These are phyloP conservation scores for Hortaea sp. DNA, from an alignment of 2,329 filamentous ascomycete genomes.

Conservation along the genomic window DNA sequence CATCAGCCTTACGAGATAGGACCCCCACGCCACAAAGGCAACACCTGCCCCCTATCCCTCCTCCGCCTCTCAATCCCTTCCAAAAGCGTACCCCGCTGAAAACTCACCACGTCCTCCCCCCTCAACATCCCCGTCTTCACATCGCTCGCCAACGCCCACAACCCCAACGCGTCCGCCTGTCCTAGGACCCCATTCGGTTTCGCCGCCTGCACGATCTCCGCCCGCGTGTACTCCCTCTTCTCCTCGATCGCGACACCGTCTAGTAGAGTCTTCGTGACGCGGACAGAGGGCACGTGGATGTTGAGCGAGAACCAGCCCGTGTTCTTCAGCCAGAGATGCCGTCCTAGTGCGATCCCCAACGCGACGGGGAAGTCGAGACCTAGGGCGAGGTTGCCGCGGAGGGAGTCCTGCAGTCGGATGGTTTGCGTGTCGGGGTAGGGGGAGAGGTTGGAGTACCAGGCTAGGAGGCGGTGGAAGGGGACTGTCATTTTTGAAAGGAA, in stretches of 20 bases:
- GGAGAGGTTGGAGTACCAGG: slow-evolving; percentile 26
- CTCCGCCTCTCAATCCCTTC: slow-evolving; percentile 19
- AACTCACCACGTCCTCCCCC: slow-evolving; percentile 23
- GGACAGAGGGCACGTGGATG: slow-evolving; percentile 25
- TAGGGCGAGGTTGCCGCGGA: slow-evolving; percentile 25
- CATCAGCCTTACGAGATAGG: slow-evolving; percentile 19
- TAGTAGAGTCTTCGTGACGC: slow-evolving; percentile 18
- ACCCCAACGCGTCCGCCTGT: slow-evolving; percentile 21
- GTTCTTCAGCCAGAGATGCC: slow-evolving; percentile 25
- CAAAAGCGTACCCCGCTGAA: slow-evolving; percentile 23
- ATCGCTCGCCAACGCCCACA: slow-evolving; percentile 25
- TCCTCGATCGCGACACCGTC: slow-evolving; percentile 23
- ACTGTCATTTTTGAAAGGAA: slow-evolving; percentile 4
- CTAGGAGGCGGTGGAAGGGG: slow-evolving; percentile 28
- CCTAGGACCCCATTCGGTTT: slow-evolving; percentile 11
- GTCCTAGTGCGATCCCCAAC: slow-evolving; percentile 21
- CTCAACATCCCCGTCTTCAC: slow-evolving; percentile 20
- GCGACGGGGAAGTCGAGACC: slow-evolving; percentile 30
- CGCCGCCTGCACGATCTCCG: slow-evolving; percentile 18
- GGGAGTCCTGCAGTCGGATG: slow-evolving; percentile 26
- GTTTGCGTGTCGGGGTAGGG: slow-evolving; percentile 19
- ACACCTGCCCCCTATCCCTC: slow-evolving; percentile 21
- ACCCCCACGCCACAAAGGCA: slow-evolving; percentile 27
- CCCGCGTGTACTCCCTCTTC: slow-evolving; percentile 18
- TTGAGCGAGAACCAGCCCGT: slow-evolving; percentile 21